Evolutionary conservation across 1,139 yeast species (phyloP).

Genomic region (Wickerhamomyces sp.): DNA sequence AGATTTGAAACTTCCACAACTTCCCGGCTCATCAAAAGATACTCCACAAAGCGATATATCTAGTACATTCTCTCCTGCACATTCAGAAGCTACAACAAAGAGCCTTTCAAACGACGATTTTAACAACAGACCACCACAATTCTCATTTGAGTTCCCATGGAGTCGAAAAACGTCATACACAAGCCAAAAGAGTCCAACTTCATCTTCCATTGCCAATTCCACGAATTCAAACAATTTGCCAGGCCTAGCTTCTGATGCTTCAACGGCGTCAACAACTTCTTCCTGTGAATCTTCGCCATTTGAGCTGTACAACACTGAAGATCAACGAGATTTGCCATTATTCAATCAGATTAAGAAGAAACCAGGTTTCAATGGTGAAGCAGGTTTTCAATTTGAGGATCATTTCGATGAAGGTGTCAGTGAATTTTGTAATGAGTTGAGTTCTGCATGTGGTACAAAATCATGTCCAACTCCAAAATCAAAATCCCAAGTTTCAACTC

Average conservation of each 20-base stretch:
- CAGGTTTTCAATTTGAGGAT: constrained; percentile 33
- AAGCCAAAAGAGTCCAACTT: constrained; percentile 6
- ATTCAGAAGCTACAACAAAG: constrained; percentile 10
- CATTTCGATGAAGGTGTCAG: constrained; percentile 42
- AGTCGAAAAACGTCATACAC: constrained; percentile 19
- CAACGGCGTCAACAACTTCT: constrained; percentile 14
- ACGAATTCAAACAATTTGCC: constrained; percentile 17
- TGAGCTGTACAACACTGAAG: constrained; percentile 19
- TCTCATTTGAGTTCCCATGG: constrained; percentile 41
- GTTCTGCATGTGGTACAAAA: constrained; percentile 82
- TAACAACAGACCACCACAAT: constrained; percentile 14
- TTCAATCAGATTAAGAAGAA: constrained; percentile 17
- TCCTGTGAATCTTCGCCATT: constrained; percentile 21
- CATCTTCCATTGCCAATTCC: constrained; percentile 4
- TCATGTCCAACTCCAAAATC: constrained; percentile 60
- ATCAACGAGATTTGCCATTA: constrained; percentile 16
- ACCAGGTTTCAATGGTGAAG: constrained; percentile 6
- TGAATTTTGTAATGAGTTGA: constrained; percentile 70
- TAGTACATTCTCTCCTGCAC: constrained; percentile 12
- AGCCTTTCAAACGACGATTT: constrained; percentile 4
- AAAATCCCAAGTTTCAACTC: constrained; percentile 22
- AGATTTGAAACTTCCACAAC: constrained; percentile 31
- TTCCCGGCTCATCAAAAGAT: constrained; percentile 2
- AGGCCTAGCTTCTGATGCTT: constrained; percentile 19
- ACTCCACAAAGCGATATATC: constrained; percentile 6